Base-by-base conservation (phyloP, 768 basidiomycete genomes). In the Auricularia auricula-judae region DNA sequence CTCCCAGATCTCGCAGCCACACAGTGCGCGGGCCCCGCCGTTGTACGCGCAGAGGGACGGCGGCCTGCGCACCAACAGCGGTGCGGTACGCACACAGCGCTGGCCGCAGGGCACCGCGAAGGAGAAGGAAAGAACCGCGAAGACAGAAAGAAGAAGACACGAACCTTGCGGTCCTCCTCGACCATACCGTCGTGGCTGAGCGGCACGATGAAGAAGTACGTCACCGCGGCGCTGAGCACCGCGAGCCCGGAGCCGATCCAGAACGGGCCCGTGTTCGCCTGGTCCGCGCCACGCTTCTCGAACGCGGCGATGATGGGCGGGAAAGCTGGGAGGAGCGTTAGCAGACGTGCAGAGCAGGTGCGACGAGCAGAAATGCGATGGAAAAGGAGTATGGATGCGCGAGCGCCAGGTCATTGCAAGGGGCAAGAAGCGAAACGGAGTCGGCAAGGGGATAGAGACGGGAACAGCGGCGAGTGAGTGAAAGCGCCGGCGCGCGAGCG, bases 241-340 rank as follows among this genome's bases (percentile, higher is more conserved):
- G 92, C 92, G 60, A 97, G 81, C 44, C 82, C 86, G 76, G 70
- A 67, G n/a, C 81, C 91, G 67, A 93, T 73, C 89, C 87, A 92
- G 82, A 93, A 93, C 14, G 91, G 91, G 21, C 91, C 91, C 0
- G 92, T 93, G 71, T 88, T 86, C 61, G 86, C 88, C 66, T 76
- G 80, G 43, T 75, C 72, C 33, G 82, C 75, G 12, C 62, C 68
- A 1, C 79, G 8, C 4, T 86, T 86, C 66, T 86, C 86, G 66
- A 91, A 91, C 23, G 81, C 88, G 11, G 80, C 67, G 59, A 91
- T 84, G 71, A 91, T 86, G 0, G 81, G 78, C 51, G 85, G 84
- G 78, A 86, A 91, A 0, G 79, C 87, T 88, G 65, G 10, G 65
- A 43, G 18, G 33, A 63, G 61, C 12, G 56, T 53, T 61, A 18